Conservation (phyloP, 1,139 yeast species). For the Zygoascus hellenicus region DNA sequence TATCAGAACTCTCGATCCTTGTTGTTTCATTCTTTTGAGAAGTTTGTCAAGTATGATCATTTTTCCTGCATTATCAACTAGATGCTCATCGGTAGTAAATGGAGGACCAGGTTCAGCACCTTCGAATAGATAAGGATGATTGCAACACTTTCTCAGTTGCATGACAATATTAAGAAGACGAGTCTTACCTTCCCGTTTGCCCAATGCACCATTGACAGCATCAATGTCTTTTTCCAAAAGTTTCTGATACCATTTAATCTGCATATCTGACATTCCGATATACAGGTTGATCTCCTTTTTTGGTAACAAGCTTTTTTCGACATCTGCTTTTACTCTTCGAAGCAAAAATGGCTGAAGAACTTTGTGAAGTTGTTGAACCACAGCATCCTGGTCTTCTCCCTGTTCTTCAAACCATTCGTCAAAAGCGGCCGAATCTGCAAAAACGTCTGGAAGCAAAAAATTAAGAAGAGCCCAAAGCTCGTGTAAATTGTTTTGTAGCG, state of each 20-base stretch:
- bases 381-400: constrained; percentile 54
- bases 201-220: constrained; percentile 91
- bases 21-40: constrained; percentile 60
- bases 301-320: constrained; percentile 83
- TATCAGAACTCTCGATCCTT: constrained; percentile 86
- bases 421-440: constrained; percentile 84
- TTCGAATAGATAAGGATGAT: constrained; percentile 93
- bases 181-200: constrained; percentile 89
- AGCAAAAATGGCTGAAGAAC: constrained; percentile 84
- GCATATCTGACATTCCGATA: constrained; percentile 96
- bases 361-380: constrained; percentile 82
- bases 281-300: constrained; percentile 85
- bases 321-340: constrained; percentile 88
- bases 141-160: constrained; percentile 95
- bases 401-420: constrained; percentile 78
- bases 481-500: constrained; percentile 87
- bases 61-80: constrained; percentile 83
- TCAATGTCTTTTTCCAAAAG: constrained; percentile 89
- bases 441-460: constrained; percentile 91
- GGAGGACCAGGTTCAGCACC: constrained; percentile 99
- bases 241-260: constrained; percentile 82
- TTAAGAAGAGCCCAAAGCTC: constrained; percentile 94
- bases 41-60: constrained; percentile 84
- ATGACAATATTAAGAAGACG: constrained; percentile 86
- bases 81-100: constrained; percentile 90